These are phyloP conservation scores for Didymella keratinophila DNA, from an alignment of 2,329 filamentous ascomycete species.

Conservation along the genomic window DNA sequence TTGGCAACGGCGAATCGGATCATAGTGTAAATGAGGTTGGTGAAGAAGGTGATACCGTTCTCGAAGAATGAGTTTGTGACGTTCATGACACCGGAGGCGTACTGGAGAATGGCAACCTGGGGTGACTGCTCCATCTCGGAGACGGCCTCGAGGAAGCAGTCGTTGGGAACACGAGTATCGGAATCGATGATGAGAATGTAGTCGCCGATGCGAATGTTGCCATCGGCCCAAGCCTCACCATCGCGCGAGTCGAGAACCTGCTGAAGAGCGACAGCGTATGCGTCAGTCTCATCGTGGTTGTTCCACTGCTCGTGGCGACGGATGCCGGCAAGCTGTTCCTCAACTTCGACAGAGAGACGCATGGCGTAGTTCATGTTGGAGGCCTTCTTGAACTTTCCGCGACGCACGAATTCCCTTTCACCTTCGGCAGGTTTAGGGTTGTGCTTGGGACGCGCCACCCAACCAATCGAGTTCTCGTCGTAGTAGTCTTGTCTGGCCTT, in stretches of 20 bases:
- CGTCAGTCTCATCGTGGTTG: constrained; percentile 49
- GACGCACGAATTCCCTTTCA: constrained; percentile 35
- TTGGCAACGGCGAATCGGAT: constrained; percentile 75
- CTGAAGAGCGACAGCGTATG: constrained; percentile 55
- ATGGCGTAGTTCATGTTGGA: constrained; percentile 80
- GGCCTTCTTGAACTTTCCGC: constrained; percentile 56
- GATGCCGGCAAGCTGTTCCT: constrained; percentile 61
- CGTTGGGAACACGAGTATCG: constrained; percentile 61
- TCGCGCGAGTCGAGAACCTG: constrained; percentile 71
- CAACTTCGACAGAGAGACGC: constrained; percentile 67
- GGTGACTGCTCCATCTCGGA: constrained; percentile 83
- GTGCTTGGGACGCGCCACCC: constrained; percentile 59
- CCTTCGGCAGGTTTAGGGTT: constrained; percentile 34
- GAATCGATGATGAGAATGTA: constrained; percentile 73
- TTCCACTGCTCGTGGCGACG: constrained; percentile 33
- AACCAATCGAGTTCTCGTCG: constrained; percentile 60
- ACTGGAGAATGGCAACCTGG: constrained; percentile 80
- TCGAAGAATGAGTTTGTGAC: constrained; percentile 77
- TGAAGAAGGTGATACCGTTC: constrained; percentile 80
- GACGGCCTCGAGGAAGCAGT: constrained; percentile 80
- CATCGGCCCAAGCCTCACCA: constrained; percentile 77
- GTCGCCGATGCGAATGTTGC: constrained; percentile 85
- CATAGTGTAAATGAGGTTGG: constrained; percentile 77
- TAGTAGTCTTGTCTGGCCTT: constrained; percentile 58
- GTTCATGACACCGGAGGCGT: constrained; percentile 74